Base-by-base conservation (phyloP, 2,329 filamentous ascomycete species). In the Ramularia collo-cygni region DNA sequence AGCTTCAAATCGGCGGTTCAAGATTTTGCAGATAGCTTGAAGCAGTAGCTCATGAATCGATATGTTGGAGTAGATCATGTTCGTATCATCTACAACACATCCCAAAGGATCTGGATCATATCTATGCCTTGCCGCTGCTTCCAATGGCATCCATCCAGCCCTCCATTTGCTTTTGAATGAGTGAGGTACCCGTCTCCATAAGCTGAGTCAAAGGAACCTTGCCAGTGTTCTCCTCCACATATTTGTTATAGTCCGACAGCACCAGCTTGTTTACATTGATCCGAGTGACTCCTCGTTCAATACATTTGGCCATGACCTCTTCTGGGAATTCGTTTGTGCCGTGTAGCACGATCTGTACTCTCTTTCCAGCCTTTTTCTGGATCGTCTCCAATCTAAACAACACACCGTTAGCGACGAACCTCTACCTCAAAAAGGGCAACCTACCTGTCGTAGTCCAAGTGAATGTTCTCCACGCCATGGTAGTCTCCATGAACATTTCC, bases 391-490 rank as follows among this genome's bases (percentile, higher is more conserved):
- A 56, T 35, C 58, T 59, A 43, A 10, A 24, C 21, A 6, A 24
- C 6, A 6, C 21, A 6, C 21, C 6, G 10, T 24, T 10, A 24
- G 21, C 21, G 6, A 24, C 10, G 17, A 42, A 14, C 13, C 7
- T 2, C 5, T 5, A 6, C 21, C 21, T 24, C 21, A 10, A 4
- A 1, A 21, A 2, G 13, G 19, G 29, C 12, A 8, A 44, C 55
- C 40, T 44, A 58, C 42, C 72, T 62, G 14, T 71, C 74, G 57
- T 76, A 81, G 53, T 83, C 79, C 13, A 83, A 60, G 57, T 72
- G 67, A 16, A 64, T 64, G 18, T 81, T 82, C 12, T 75, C 64
- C 0, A 76, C 72, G 0, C 81, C 81, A 61, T 86, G 85, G 61
- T 59, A 57, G 10, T 58, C 54, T 32, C 57, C 57, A 37, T 60